These are phyloP conservation scores for Mortierella sp. DNA, from an alignment of 371 early-diverging fungal genomes.

Conservation along the genomic window DNA sequence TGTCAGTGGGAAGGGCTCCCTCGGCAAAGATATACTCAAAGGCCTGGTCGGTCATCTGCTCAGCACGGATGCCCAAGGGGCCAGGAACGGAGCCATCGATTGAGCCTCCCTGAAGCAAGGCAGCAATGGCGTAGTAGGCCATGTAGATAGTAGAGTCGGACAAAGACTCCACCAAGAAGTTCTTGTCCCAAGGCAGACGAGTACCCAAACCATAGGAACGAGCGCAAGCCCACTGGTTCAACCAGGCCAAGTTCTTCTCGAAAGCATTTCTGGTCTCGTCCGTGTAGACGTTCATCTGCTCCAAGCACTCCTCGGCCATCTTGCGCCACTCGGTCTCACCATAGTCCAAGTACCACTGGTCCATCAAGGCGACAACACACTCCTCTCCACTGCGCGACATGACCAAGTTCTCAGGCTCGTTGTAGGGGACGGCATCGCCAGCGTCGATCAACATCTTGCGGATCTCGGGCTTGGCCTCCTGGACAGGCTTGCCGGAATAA, in stretches of 20 bases:
- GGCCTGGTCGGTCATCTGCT: slow-evolving; percentile 93
- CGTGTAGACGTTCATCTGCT: slow-evolving; percentile 85
- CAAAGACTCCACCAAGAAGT: slow-evolving; percentile 98
- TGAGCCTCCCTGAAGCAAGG: slow-evolving; percentile 92
- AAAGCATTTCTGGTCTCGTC: slow-evolving; percentile 93
- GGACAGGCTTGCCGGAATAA: slow-evolving; percentile 84
- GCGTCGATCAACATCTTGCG: slow-evolving; percentile 76
- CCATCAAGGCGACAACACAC: slow-evolving; percentile 98
- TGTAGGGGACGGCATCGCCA: slow-evolving; percentile 89
- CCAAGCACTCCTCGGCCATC: slow-evolving; percentile 83
- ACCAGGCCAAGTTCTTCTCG: slow-evolving; percentile 93
- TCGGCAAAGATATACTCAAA: slow-evolving; percentile 96
- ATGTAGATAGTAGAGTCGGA: slow-evolving; percentile 99
- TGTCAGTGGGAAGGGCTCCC: slow-evolving; percentile 74
- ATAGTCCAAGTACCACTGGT: slow-evolving; percentile 99
- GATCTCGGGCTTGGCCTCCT: slow-evolving; percentile 93
- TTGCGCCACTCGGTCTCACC: slow-evolving; percentile 95
- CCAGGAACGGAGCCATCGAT: slow-evolving; percentile 89
- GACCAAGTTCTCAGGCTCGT: slow-evolving; percentile 97
- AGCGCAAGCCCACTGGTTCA: slow-evolving; percentile 99
- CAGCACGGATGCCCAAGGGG: slow-evolving; percentile 82
- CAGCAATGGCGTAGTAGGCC: slow-evolving; percentile 99
- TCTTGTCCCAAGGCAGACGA: slow-evolving; percentile 96
- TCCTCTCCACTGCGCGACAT: slow-evolving; percentile 98
- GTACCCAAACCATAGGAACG: slow-evolving; percentile 98